Conservation (phyloP, 1,284 basidiomycete species). For the Heterobasidion annosum region DNA sequence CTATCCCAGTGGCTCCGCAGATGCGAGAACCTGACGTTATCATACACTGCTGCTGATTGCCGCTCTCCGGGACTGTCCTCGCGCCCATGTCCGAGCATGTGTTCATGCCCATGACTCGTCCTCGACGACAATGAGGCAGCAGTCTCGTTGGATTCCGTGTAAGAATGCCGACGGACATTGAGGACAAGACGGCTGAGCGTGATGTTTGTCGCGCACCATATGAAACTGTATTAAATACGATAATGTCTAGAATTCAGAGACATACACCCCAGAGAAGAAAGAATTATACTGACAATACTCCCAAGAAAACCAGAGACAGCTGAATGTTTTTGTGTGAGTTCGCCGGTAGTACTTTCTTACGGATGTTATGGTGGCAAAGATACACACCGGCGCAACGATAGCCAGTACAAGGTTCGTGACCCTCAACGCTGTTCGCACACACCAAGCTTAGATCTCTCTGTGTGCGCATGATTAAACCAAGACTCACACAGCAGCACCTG, state of each 20-base stretch:
- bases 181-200: not conserved
- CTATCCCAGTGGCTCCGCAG: too few species aligned
- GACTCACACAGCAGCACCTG: too few species aligned
- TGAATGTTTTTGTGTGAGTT: not conserved
- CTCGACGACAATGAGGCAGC: too few species aligned
- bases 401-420: not conserved
- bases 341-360: not conserved
- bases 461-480: too few species aligned
- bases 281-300: not conserved
- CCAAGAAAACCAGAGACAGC: not conserved
- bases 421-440: not conserved
- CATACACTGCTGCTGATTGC: too few species aligned
- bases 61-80: too few species aligned
- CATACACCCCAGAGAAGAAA: not conserved
- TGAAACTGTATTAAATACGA: not conserved
- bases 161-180: not conserved
- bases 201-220: not conserved
- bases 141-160: too few species aligned
- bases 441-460: too few species aligned
- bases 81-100: too few species aligned
- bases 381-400: not conserved
- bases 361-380: not conserved
- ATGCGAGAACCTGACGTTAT: too few species aligned
- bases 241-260: not conserved
- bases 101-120: too few species aligned